These are phyloP conservation scores for Erodium moschatum DNA, from an alignment of 441 rosid species.

Conservation along the genomic window DNA sequence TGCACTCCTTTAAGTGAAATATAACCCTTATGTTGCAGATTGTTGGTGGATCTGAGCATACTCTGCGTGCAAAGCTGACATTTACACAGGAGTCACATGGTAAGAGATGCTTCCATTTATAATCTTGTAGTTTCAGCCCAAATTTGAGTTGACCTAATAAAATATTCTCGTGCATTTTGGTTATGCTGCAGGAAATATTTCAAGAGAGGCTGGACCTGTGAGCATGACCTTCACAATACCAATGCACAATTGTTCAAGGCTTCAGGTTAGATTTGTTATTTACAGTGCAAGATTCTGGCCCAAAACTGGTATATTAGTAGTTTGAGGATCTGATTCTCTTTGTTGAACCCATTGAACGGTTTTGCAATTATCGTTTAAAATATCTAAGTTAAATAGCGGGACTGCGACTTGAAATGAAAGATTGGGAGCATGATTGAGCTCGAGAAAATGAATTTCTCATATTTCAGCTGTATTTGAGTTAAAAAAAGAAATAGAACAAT, in stretches of 20 bases:
- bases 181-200: slow-evolving; percentile 57
- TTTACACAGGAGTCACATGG: slow-evolving; percentile 87
- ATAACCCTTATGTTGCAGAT: slow-evolving; percentile 33
- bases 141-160: slow-evolving; percentile 13
- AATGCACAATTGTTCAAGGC: slow-evolving; percentile 82
- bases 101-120: slow-evolving; percentile 20
- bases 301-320: too few species aligned
- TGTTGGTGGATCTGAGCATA: slow-evolving; percentile 89
- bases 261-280: slow-evolving; percentile 51
- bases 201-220: slow-evolving; percentile 91
- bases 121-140: neutral
- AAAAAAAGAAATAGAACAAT: too few species aligned
- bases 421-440: too few species aligned
- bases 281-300: neutral
- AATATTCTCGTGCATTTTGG: too few species aligned
- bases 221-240: slow-evolving; percentile 97
- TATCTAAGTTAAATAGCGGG: too few species aligned
- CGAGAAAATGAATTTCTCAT: too few species aligned
- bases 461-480: too few species aligned
- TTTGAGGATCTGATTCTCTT: too few species aligned
- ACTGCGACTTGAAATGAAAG: too few species aligned
- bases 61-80: slow-evolving; percentile 86
- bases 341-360: too few species aligned
- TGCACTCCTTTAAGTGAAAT: too few species aligned
- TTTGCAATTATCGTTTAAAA: too few species aligned